Conservation (phyloP, 768 basidiomycete genomes). For the Mycena alexandri region DNA sequence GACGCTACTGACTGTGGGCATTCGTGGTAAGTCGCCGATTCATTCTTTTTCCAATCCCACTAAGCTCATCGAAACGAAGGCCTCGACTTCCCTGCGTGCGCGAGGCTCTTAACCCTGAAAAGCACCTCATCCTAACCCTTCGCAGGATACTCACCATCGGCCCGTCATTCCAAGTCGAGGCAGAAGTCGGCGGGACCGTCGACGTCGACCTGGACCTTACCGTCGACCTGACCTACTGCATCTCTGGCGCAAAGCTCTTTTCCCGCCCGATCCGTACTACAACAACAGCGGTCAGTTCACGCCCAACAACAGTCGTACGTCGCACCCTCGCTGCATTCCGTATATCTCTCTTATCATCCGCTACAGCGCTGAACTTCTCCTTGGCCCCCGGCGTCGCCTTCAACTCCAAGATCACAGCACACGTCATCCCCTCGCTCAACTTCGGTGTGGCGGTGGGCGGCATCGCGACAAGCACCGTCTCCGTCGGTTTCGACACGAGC, state of each 20-base stretch:
- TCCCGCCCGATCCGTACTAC: conserved; percentile 47
- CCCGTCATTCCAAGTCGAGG: conserved; percentile 54
- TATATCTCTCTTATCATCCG: background rate
- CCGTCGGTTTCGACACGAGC: conserved; percentile 45
- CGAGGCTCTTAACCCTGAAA: background rate
- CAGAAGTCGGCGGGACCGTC: conserved; percentile 41
- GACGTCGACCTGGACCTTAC: conserved; percentile 50
- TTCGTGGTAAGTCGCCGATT: conserved; percentile 40
- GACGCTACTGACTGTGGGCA: conserved; percentile 47
- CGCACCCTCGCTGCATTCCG: background rate
- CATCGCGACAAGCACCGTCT: conserved; percentile 32
- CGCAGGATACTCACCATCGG: conserved; percentile 54
- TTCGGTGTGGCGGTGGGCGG: conserved; percentile 48
- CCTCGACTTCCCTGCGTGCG: conserved; percentile 49
- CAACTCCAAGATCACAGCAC: conserved; percentile 47
- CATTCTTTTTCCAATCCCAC: too few species aligned
- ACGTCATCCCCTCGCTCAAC: conserved; percentile 53
- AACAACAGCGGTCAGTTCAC: conserved; percentile 44
- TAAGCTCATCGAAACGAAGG: background rate
- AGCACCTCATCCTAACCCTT: background rate
- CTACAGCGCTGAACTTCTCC: conserved; percentile 50
- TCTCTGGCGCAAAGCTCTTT: conserved; percentile 50
- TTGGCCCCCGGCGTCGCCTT: conserved; percentile 46
- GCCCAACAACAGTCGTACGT: conserved; percentile 47
- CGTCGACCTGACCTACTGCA: conserved; percentile 49